Base-by-base conservation (phyloP, 345 rosid species). In the Microthlaspi erraticum region DNA sequence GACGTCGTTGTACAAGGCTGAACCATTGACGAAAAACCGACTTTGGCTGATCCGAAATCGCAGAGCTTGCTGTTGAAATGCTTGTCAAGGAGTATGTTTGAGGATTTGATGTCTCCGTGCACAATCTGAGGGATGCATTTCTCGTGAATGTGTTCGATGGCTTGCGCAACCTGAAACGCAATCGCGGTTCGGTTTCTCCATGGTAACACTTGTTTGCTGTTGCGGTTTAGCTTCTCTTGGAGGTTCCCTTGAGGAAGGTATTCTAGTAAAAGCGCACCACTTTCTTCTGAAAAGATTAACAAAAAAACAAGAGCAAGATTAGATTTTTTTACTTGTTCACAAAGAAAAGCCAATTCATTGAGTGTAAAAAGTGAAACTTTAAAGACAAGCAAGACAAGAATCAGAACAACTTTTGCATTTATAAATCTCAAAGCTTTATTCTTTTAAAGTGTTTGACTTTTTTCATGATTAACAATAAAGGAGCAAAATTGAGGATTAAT, bases 61-160 rank as follows among this genome's bases (percentile, higher is more conserved):
- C 98, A 92, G 5, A 92, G 93, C 83, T 90, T 90, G 83, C 86
- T 72, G 70, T 85, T 88, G 42, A 85, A 80, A 10, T 72, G 16
- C 60, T 85, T 84, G 79, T 90, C 98, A 19, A 92, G 84, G 2
- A 92, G 80, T 13, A 92, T 74, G 42, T 92, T 92, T 2, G 98
- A 87, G 31, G 96, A 76, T 69, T 92, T 92, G 68, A 92, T 84
- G 77, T 90, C 98, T 0, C 93, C 95, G 10, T 92, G 98, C 3
- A 90, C 88, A 13, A 92, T 84, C 56, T 84, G 98, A 64, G 83
- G 92, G 4, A 66, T 64, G 68, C 95, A 88, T 60, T 81, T 81
- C 58, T 88, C 89, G 77, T 92, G 98, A 13, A 92, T 77, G 71
- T 88, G 84, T 32, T 92, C 91, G 16, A 88, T 84, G 6, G 98